phyloP scores from a whole-genome alignment of 2,329 filamentous ascomycete genomes.

The Aspergillus ustus region DNA sequence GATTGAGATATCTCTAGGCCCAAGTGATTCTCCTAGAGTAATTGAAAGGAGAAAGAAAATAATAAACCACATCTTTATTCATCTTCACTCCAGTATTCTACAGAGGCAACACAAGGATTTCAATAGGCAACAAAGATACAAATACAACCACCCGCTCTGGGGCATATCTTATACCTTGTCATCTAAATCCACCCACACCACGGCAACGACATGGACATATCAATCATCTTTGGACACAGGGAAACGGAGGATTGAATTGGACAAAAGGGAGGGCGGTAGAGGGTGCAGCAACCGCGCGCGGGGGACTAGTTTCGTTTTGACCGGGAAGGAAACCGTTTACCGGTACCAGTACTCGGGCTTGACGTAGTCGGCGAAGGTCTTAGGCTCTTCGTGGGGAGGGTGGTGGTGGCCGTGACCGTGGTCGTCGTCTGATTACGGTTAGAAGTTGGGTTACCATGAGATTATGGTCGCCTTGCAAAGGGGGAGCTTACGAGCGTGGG shows the following conservation, averaged over 20 bases:
- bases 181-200: slow-evolving; percentile 8
- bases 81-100: slow-evolving; percentile 29
- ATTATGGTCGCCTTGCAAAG: neutral
- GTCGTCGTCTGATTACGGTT: slow-evolving; percentile 17
- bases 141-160: slow-evolving; percentile 12
- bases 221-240: neutral
- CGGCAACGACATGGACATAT: neutral
- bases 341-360: slow-evolving; percentile 89
- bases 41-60: neutral
- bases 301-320: neutral
- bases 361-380: slow-evolving; percentile 96
- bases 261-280: neutral
- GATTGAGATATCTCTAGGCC: neutral
- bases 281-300: neutral
- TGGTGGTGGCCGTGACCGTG: slow-evolving; percentile 43
- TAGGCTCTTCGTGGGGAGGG: slow-evolving; percentile 75
- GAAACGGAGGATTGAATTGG: slow-evolving; percentile 9
- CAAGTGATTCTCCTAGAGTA: neutral
- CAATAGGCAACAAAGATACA: slow-evolving; percentile 18
- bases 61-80: slow-evolving; percentile 23
- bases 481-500: slow-evolving; percentile 57
- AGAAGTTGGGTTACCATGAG: neutral
- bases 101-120: slow-evolving; percentile 25
- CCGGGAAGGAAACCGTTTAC: slow-evolving; percentile 37
- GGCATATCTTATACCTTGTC: slow-evolving; percentile 15